Percentiles rank a stretch among this genome's conserved stretches.
Evolutionary conservation across 129 eudicot species (phyloP).

Genomic region (Scalesia atractyloides): DNA sequence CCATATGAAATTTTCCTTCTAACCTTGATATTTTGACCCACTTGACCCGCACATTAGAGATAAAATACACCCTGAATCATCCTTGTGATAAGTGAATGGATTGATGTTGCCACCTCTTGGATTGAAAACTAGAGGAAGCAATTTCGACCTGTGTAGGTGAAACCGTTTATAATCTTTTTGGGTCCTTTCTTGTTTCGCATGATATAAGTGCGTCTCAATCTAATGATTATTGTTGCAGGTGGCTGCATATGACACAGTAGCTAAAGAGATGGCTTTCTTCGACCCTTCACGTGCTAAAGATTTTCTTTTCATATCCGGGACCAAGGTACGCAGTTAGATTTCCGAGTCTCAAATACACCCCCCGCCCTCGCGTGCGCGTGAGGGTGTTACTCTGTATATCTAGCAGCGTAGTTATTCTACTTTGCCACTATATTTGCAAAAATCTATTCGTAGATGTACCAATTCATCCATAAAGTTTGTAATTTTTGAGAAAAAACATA

Average conservation of each 20-base stretch:
- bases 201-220: background rate
- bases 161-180: too few species aligned
- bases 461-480: background rate
- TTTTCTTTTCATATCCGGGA: conserved; percentile 87
- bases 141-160: background rate
- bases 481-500: background rate
- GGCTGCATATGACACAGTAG: conserved; percentile 84
- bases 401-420: background rate
- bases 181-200: conserved; percentile 8
- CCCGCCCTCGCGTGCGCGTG: too few species aligned
- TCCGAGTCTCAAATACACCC: background rate
- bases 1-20: background rate
- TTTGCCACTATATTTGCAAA: background rate
- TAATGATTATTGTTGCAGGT: conserved; percentile 44
- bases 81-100: too few species aligned
- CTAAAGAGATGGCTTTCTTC: conserved; percentile 79
- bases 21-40: background rate
- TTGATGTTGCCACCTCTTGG: background rate
- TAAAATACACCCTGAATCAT: background rate
- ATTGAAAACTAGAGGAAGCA: background rate
- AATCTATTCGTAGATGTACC: background rate
- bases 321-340: conserved; percentile 54
- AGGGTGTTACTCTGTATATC: background rate
- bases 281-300: conserved; percentile 88
- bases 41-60: background rate